Base-by-base conservation (phyloP, 192 early-diverging fungal species). In the Coemansia umbellata region DNA sequence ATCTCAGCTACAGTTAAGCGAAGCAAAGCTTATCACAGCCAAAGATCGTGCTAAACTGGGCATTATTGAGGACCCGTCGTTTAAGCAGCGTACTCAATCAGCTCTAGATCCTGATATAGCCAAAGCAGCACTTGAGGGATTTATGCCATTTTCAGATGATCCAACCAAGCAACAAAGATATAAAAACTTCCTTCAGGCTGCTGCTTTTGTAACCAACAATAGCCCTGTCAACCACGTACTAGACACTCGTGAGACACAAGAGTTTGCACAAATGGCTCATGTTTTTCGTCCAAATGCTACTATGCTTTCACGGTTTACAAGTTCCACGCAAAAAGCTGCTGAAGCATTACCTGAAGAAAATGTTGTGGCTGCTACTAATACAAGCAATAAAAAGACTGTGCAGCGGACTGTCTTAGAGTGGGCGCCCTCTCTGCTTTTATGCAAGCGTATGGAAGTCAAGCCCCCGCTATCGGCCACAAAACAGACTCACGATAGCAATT, bases 401-500 rank as follows among this genome's bases (percentile, higher is more conserved):
- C 15, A 10, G 6, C 58, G 66, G 3, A 61, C 53, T n/a, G 36
- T 45, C 1, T 23, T 37, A 13, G 59, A 61, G 15, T 69, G 66
- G 66, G 49, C 48, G 15, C 66, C 66, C 0, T 55, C 58, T 4
- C 53, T 21, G 28, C 28, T 69, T 8, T 48, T 69, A 6, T 69
- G 66, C 47, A 69, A 61, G 59, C 66, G 66, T 36, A 61, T 69
- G 58, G 44, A 44, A 9, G 26, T 69, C 24, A 27, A 19, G 13
- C 58, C 54, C 3, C 66, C 66, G 2, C 35, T 48, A 7, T 37
- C 50, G 8, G 15, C 65, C 8, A n/a, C 33, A 35, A 37, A 22
- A 7, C n/a, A n/a, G n/a, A n/a, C n/a, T n/a, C n/a, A n/a, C n/a
- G n/a, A n/a, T n/a, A n/a, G n/a, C n/a, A n/a, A n/a, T n/a, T n/a